Base-by-base conservation (phyloP, 768 basidiomycete species). In the Calocera viscosa region DNA sequence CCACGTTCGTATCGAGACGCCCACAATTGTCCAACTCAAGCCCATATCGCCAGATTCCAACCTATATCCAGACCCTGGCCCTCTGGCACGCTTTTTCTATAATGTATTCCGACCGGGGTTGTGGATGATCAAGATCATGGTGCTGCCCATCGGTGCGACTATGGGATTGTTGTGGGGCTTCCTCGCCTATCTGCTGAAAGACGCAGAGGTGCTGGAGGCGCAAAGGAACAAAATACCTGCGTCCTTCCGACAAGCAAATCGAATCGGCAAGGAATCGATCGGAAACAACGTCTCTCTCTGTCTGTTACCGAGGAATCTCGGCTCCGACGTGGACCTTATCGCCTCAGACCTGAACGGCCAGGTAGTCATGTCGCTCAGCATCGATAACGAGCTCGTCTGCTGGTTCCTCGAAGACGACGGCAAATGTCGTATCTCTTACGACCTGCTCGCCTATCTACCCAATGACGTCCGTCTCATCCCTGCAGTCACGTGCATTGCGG, bases 141-240 rank as follows among this genome's bases (percentile, higher is more conserved):
- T 91, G 1, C 75, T 94, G 0, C 95, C 95, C 0, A 94, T 96
- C 73, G 82, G 84, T 8, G 80, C 80, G 3, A 95, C 94, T 0
- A 90, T 88, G 7, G 77, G 82, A 28, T 75, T 82, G 2, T 80
- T 98, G 11, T 97, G 89, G 74, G 81, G 83, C 8, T 76, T 98
- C 12, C 79, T 95, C 8, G 80, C 91, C 11, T 94, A 94, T 73
- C 81, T 99, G 1, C 79, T 97, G 68, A 95, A 94, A 78, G 88
- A 95, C 70, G 85, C 91, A 0, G 94, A 99, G 67, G 83, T 94
- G 0, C 81, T 96, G 38, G 94, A 94, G 72, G 89, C 90, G 1
- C 91, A 94, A 72, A 81, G 77, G 49, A 73, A 78, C 74, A 64
- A 65, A 64, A 67, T 49, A 3, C 34, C 41, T 24, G 38, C 60